These are phyloP conservation scores for Sanghuangporus sanghuang DNA, from an alignment of 1,284 basidiomycete species.

Conservation along the genomic window DNA sequence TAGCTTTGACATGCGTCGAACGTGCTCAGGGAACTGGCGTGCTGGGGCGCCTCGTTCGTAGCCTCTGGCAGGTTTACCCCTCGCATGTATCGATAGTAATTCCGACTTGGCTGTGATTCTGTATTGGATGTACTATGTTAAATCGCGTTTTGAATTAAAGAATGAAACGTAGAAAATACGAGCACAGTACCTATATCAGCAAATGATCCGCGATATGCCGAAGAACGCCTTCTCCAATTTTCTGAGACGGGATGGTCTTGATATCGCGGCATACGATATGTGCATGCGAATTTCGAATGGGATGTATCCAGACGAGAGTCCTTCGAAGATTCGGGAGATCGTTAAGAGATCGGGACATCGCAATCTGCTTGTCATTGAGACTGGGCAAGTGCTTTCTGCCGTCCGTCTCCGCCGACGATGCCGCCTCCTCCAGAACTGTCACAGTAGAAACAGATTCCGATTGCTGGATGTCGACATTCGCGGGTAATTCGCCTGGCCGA, in stretches of 20 bases:
- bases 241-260: constrained; percentile 50
- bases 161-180: neutral
- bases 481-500: too few species aligned
- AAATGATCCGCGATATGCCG: constrained; percentile 71
- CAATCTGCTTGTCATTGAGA: constrained; percentile 49
- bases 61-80: neutral
- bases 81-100: neutral
- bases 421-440: neutral
- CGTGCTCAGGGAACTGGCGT: neutral
- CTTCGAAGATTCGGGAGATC: constrained; percentile 64
- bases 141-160: neutral
- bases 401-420: constrained; percentile 9
- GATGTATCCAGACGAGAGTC: constrained; percentile 55
- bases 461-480: neutral
- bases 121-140: neutral
- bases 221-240: constrained; percentile 55
- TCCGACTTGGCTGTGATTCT: neutral
- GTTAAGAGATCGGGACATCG: constrained; percentile 52
- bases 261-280: constrained; percentile 64
- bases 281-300: constrained; percentile 59
- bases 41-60: neutral
- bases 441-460: neutral
- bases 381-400: constrained; percentile 27
- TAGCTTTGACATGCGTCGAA: neutral
- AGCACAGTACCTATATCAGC: constrained; percentile 23